Evolutionary conservation across 1,139 yeast species (phyloP), one percentile per base, ranked within the genome.

Genomic region (Yarrowia galli): DNA sequence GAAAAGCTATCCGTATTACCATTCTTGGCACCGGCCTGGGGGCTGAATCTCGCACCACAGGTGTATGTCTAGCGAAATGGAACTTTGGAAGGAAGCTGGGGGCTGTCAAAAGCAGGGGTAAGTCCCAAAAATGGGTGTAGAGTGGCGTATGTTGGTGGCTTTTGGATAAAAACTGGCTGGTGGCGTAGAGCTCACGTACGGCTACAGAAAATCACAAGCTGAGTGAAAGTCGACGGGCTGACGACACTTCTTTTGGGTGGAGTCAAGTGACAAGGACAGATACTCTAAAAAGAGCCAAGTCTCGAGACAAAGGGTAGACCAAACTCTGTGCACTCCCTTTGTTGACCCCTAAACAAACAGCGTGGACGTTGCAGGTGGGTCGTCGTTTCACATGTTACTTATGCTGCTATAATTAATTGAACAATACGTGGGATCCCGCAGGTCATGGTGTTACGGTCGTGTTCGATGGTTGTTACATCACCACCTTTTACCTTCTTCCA

Each of bases 221-320:
- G 25, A n/a, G 23, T 15, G 10, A 10, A 10, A 8, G 1, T 3
- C 13, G 45, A 53, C 20, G 18, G 20, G 10, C 23, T n/a, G 32
- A 32, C 45, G 43, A 53, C 45, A 36, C 45, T 36, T 22, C 60
- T 16, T 36, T 36, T 22, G 45, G 60, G 60, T 22, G 43, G 46
- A 40, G 61, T 54, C 61, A 54, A 40, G 46, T 54, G 61, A 54
- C 61, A 54, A 40, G 46, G 42, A 32, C 15, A 2, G 36, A 54
- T n/a, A 54, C 61, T 54, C 61, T 54, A 54, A 54, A 54, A 54
- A 54, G 61, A 54, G 61, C 61, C 61, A 54, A 54, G 61, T 53
- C 36, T 54, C 36, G 46, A 25, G 61, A 54, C 61, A 54, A 54
- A 40, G 61, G 23, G 25, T n/a, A 25, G 23, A 15, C 36, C 18